Evolutionary conservation across 169 alveolate genomes (phyloP), one percentile per base, ranked within the genome.

Genomic region (Theileria equi): DNA sequence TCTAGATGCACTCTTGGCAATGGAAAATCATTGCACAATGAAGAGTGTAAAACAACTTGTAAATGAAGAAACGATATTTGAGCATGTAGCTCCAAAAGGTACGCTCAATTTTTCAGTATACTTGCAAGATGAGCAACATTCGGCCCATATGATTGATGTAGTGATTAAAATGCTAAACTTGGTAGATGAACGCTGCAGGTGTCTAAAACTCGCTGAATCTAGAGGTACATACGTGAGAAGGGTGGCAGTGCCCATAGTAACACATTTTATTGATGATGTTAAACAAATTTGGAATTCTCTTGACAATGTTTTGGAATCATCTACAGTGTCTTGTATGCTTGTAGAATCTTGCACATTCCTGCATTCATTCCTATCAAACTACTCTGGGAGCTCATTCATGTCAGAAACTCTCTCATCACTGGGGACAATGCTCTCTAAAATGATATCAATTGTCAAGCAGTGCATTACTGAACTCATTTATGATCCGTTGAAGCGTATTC

Each of bases 251-350:
- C 84, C 84, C 23, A 21, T 74, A 11, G 10, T 74, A 8, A 65
- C 54, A 34, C 17, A 67, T 28, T 74, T 45, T 36, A 23, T 74
- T 11, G 84, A 74, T 11, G 34, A 29, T 38, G 36, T 74, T 13
- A 74, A 74, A 29, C 50, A 40, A 6, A 74, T 32, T 21, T 74
- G 84, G 84, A 74, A 74, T 54, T 67, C 84, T 1, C 70, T 59
- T 54, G 84, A 74, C 4, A 54, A 57, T 25, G 64, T 64, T 7
- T 57, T 74, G 29, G 57, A 49, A 26, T 74, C 84, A 25, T 64
- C 65, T 43, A 74, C 70, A 40, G 16, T 65, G 1, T 59, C 84
- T 19, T 67, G 77, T 11, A 38, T 64, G 38, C 72, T 74, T 17
- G 19, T 74, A 19, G 84, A 74, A 29, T 40, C 79, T 6, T 43